Conservation (phyloP, 2,329 filamentous ascomycete species). For the Aspergillus fructus region DNA sequence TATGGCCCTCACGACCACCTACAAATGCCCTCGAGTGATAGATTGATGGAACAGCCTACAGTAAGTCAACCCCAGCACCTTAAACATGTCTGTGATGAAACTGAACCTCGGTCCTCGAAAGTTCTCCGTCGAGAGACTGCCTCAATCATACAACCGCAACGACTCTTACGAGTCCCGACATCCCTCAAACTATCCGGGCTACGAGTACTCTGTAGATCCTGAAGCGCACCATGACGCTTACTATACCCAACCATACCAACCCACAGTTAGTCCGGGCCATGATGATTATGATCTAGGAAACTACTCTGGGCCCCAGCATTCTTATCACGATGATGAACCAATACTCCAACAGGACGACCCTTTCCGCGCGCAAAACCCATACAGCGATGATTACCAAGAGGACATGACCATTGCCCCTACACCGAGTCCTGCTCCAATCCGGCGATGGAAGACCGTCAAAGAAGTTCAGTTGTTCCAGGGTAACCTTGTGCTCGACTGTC, state of each 20-base stretch:
- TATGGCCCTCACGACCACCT: slow-evolving; percentile 62
- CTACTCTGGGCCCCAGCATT: slow-evolving; percentile 52
- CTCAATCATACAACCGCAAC: slow-evolving; percentile 62
- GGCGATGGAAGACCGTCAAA: slow-evolving; percentile 97
- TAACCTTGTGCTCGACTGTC: slow-evolving; percentile 95
- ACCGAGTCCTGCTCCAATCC: slow-evolving; percentile 62
- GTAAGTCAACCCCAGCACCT: slow-evolving; percentile 50
- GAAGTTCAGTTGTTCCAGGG: slow-evolving; percentile 96
- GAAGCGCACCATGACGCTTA: slow-evolving; percentile 86
- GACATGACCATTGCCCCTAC: slow-evolving; percentile 37
- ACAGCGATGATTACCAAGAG: slow-evolving; percentile 48
- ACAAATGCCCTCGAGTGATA: slow-evolving; percentile 72
- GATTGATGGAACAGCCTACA: slow-evolving; percentile 79
- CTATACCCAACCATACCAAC: slow-evolving; percentile 79
- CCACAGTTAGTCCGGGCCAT: slow-evolving; percentile 51
- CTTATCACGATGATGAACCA: slow-evolving; percentile 71
- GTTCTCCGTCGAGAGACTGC: slow-evolving; percentile 71
- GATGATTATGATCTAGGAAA: slow-evolving; percentile 58
- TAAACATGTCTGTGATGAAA: background rate
- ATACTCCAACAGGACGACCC: slow-evolving; percentile 68
- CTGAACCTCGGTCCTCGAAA: slow-evolving; percentile 29
- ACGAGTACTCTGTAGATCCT: slow-evolving; percentile 75
- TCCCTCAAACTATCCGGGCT: slow-evolving; percentile 51
- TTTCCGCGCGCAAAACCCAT: slow-evolving; percentile 62
- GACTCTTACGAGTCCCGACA: slow-evolving; percentile 59